These are phyloP conservation scores for Clarkia xantiana DNA, from an alignment of 345 rosid genomes.

Conservation along the genomic window DNA sequence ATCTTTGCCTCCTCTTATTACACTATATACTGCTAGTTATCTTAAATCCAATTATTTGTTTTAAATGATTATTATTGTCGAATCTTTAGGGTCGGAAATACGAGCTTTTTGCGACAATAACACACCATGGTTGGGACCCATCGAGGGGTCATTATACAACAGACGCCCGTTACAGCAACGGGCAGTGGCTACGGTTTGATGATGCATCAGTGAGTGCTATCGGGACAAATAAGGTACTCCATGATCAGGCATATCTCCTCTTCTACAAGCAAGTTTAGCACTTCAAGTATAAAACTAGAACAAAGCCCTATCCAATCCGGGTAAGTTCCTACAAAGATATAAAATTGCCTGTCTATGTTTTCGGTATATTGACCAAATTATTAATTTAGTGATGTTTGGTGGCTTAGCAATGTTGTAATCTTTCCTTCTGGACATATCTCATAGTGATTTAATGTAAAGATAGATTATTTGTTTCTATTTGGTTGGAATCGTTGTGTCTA, in stretches of 20 bases:
- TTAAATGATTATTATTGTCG: not conserved
- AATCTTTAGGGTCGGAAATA: constrained; percentile 55
- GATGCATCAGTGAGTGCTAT: constrained; percentile 67
- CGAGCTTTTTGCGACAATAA: constrained; percentile 80
- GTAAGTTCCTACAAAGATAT: no score
- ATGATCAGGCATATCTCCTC: constrained; percentile 87
- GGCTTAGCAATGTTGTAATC: no score
- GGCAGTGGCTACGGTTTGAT: constrained; percentile 78
- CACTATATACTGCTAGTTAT: not conserved
- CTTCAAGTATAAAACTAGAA: not conserved
- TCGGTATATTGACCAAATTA: no score
- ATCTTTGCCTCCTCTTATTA: not conserved
- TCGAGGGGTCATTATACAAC: constrained; percentile 92
- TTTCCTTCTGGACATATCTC: no score
- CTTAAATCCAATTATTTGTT: not conserved
- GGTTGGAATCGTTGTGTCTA: no score
- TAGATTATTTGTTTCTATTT: no score
- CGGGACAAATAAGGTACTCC: constrained; percentile 54
- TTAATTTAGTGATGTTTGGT: no score
- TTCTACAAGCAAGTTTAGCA: constrained; percentile 68
- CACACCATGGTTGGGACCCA: constrained; percentile 89
- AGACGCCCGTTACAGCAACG: constrained; percentile 48
- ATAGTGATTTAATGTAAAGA: no score
- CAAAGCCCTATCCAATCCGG: no score
- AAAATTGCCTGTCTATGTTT: no score